Conservation (phyloP, 306 rosid species). For the Citrullus mucosospermus region DNA sequence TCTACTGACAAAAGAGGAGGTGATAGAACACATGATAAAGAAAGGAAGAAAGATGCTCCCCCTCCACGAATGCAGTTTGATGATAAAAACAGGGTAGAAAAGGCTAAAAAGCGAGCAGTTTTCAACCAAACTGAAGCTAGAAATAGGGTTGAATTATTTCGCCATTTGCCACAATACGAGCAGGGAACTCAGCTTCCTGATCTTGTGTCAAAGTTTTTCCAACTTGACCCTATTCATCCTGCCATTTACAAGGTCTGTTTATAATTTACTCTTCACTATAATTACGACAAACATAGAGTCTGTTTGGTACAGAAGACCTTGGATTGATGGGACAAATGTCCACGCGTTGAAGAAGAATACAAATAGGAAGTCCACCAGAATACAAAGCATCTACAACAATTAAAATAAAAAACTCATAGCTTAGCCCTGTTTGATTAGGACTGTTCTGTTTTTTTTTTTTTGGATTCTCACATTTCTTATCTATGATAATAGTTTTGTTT, state of each 20-base stretch:
- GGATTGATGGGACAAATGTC: background rate
- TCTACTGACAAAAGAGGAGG: constrained; percentile 48
- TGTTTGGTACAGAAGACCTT: background rate
- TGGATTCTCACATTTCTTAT: background rate
- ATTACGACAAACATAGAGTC: too few relatives aligned
- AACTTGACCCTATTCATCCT: constrained; percentile 65
- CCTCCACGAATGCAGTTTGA: constrained; percentile 80
- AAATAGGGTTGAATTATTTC: constrained; percentile 75
- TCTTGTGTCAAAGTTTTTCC: constrained; percentile 61
- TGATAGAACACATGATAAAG: constrained; percentile 52
- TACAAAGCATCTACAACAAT: background rate
- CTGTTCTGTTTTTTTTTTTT: background rate
- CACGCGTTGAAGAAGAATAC: background rate
- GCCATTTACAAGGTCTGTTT: constrained; percentile 57
- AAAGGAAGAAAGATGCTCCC: constrained; percentile 77
- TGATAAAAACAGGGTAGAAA: constrained; percentile 54
- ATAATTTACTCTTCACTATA: background rate
- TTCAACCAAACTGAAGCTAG: constrained; percentile 68
- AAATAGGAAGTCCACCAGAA: background rate
- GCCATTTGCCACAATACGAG: constrained; percentile 86
- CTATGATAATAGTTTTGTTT: background rate
- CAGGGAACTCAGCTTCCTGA: constrained; percentile 58
- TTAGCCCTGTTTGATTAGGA: background rate
- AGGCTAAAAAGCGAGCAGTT: constrained; percentile 62
- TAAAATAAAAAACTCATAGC: background rate